Evolutionary conservation across 495 filamentous ascomycete species (phyloP), one percentile per base, ranked within the genome.

Genomic region (Neurospora sp.): DNA sequence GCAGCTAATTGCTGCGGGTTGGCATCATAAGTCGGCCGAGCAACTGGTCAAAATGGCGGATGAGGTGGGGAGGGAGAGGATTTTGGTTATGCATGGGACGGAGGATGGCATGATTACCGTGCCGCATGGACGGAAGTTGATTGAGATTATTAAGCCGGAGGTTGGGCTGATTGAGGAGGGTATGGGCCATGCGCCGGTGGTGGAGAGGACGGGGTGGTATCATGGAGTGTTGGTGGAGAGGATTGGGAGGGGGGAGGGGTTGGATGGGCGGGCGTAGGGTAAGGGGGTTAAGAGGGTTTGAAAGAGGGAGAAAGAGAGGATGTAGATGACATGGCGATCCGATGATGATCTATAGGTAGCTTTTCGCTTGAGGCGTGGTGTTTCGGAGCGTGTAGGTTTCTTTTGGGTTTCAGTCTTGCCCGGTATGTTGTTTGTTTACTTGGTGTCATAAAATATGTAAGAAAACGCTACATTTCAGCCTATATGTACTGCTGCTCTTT

Each of bases 1-100:
- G 74, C 93, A 97, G 79, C 85, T 91, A 5, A 86, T 94, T 48
- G 93, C 93, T 4, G 92, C 91, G 2, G 89, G 89, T 14, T 94
- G 92, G 89, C 93, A 97, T 80, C 83, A 89, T 78, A 94, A 96
- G 81, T 87, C 83, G 7, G 75, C 86, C 0, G 86, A 79, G 69
- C 90, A 95, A 80, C 79, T 97, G 59, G 83, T 80, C 73, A 80
- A 84, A 69, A 76, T 97, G 35, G 92, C 84, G 0, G 88, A 92
- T 74, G 78, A 78, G 69, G 87, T 97, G 2, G 92, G 92, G 3
- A 83, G 91, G 39, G 87, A 92, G 78, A 81, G 93, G 71, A 94
- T 97, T 74, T 77, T 90, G 75, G 88, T 94, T 1, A 75, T 92
- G 76, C 92, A 95, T 79, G 93, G 93, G 18, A 90, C 88, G 9